Evolutionary conservation across 306 rosid species (phyloP).

Genomic region (Acacia acuminata): DNA sequence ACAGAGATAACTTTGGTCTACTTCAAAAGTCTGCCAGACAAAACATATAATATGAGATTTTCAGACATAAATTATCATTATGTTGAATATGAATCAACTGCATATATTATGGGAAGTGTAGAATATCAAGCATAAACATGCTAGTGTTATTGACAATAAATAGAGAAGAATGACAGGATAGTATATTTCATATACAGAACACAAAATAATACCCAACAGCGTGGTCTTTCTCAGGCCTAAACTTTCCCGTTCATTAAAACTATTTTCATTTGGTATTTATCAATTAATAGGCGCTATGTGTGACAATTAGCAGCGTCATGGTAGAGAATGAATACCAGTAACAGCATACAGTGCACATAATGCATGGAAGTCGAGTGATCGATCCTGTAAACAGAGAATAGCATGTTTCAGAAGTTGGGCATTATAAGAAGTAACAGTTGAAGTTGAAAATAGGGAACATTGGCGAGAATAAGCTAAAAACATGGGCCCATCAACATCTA

Average conservation of each 20-base stretch:
- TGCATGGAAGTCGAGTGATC: slow-evolving; percentile 96
- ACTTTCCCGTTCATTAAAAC: background rate
- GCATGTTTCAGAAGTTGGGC: slow-evolving; percentile 44
- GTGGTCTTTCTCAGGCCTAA: slow-evolving; percentile 26
- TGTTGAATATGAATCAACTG: slow-evolving; percentile 6
- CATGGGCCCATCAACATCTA: background rate
- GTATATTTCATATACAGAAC: background rate
- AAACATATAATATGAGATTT: background rate
- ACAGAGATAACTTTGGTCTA: background rate
- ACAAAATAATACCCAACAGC: slow-evolving; percentile 4
- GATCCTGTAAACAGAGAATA: slow-evolving; percentile 72
- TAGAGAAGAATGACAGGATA: slow-evolving; percentile 14
- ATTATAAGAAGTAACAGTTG: slow-evolving; percentile 12
- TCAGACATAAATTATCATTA: background rate
- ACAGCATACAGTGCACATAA: slow-evolving; percentile 96
- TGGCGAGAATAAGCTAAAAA: background rate
- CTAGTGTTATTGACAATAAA: background rate
- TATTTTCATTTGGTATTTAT: background rate
- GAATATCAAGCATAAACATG: background rate
- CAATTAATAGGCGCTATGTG: slow-evolving; percentile 7
- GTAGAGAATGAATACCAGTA: slow-evolving; percentile 74
- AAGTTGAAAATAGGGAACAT: background rate
- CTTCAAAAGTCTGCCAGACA: background rate
- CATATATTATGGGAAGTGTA: background rate
- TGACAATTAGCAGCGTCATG: slow-evolving; percentile 28